A percentile compares a stretch with the other conserved stretches of the same genome.
Evolutionary conservation across 495 filamentous ascomycete genomes (phyloP).

Genomic region (Pyrenula massariospora): DNA sequence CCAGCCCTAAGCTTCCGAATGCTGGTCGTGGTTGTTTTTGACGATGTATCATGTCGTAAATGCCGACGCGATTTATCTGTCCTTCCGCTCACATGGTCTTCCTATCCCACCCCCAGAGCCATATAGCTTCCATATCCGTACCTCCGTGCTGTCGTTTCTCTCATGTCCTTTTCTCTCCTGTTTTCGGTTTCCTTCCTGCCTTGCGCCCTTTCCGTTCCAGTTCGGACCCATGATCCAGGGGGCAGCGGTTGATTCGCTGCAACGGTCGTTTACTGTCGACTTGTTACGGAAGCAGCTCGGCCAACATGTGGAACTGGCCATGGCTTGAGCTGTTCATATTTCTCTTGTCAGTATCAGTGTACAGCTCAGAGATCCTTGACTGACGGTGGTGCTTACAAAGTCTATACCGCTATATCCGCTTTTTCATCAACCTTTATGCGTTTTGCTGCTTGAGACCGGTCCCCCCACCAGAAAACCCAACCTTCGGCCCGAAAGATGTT

Average conservation of each 20-base stretch:
- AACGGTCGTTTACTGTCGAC: not conserved
- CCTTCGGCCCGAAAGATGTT: conserved; percentile 55
- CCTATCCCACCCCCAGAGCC: not conserved
- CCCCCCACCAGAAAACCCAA: conserved; percentile 48
- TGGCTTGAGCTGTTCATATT: conserved; percentile 20
- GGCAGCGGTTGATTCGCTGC: not conserved
- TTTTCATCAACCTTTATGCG: conserved; percentile 52
- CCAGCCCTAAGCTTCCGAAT: not conserved
- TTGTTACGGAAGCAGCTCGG: not conserved
- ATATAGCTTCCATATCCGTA: not conserved
- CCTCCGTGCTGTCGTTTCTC: not conserved
- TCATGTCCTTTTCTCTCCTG: not conserved
- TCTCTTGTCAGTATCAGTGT: conserved; percentile 29
- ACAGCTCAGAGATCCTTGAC: conserved; percentile 4
- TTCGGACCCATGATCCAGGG: not conserved
- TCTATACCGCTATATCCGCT: conserved; percentile 51
- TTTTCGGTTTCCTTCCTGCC: not conserved
- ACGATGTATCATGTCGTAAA: not conserved
- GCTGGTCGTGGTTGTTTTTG: not conserved
- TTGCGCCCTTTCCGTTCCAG: not conserved
- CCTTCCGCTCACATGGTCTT: not conserved
- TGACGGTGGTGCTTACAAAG: conserved; percentile 16
- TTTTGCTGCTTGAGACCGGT: conserved; percentile 56
- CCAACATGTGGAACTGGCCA: not conserved
- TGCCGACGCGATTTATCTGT: not conserved